These are phyloP conservation scores for Epipyxis sp. DNA, from an alignment of 108 stramenopile genomes.

Conservation along the genomic window DNA sequence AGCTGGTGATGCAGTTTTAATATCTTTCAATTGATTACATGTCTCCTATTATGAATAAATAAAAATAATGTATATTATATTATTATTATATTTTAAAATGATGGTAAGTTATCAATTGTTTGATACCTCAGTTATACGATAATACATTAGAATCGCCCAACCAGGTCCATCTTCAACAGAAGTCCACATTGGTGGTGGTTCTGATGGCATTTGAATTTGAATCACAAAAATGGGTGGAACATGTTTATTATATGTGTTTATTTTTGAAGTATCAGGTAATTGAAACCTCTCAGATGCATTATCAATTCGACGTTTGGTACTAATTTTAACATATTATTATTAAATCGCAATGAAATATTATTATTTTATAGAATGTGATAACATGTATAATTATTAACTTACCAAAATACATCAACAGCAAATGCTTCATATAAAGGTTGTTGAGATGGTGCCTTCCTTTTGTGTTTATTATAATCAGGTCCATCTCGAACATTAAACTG, in stretches of 20 bases:
- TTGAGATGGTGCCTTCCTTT: slow-evolving; percentile 26
- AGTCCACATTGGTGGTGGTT: not conserved
- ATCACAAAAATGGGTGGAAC: slow-evolving; percentile 23
- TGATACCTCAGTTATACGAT: slow-evolving; percentile 11
- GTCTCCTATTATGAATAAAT: slow-evolving; percentile 59
- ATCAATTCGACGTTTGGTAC: slow-evolving; percentile 7
- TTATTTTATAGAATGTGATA: not conserved
- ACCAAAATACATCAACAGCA: slow-evolving; percentile 25
- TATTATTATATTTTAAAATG: no score
- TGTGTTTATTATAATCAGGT: slow-evolving; percentile 17
- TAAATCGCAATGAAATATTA: not conserved
- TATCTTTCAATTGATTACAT: slow-evolving; percentile 54
- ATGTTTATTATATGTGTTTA: slow-evolving; percentile 22
- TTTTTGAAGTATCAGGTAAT: slow-evolving; percentile 1
- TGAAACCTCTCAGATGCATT: slow-evolving; percentile 4
- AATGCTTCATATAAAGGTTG: slow-evolving; percentile 22
- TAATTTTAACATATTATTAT: not conserved
- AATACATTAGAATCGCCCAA: slow-evolving; percentile 26
- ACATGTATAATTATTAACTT: not conserved
- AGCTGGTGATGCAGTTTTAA: slow-evolving; percentile 58
- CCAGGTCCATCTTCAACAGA: slow-evolving; percentile 23
- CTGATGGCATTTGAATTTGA: slow-evolving; percentile 26
- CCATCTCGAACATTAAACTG: slow-evolving; percentile 21
- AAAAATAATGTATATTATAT: slow-evolving; percentile 55
- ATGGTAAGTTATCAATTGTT: not conserved